Evolutionary conservation across 2,329 filamentous ascomycete species (phyloP).

Genomic region (Tolypocladium paradoxum): DNA sequence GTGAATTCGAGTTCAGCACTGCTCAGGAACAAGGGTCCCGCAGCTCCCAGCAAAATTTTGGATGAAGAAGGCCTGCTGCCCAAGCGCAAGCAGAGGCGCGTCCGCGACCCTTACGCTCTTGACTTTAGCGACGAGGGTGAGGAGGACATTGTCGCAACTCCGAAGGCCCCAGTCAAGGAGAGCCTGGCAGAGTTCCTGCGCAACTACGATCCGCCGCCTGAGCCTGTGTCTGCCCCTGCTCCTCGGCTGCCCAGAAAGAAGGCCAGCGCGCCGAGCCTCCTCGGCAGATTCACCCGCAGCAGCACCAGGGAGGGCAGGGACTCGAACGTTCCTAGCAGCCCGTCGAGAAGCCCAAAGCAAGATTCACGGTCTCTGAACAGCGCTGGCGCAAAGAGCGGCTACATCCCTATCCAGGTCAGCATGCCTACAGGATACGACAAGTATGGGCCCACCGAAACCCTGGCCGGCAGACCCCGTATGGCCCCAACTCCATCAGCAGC

Average conservation of each 20-base stretch:
- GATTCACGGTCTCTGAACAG: slow-evolving; percentile 27
- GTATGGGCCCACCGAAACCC: slow-evolving; percentile 21
- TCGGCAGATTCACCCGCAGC: slow-evolving; percentile 42
- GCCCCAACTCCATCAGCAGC: slow-evolving; percentile 18
- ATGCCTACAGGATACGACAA: slow-evolving; percentile 35
- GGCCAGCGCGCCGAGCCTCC: slow-evolving; percentile 50
- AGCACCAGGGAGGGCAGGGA: slow-evolving; percentile 12
- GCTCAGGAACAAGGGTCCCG: slow-evolving; percentile 30
- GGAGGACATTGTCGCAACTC: slow-evolving; percentile 26
- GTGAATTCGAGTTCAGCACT: slow-evolving; percentile 68
- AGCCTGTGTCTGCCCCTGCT: slow-evolving; percentile 24
- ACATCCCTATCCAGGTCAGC: slow-evolving; percentile 43
- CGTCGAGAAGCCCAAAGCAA: slow-evolving; percentile 13
- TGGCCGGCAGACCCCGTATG: slow-evolving; percentile 9
- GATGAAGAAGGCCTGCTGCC: slow-evolving; percentile 49
- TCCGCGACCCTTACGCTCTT: slow-evolving; percentile 88
- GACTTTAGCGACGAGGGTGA: slow-evolving; percentile 61
- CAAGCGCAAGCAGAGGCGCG: slow-evolving; percentile 62
- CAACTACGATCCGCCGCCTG: slow-evolving; percentile 55
- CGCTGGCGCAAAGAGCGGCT: slow-evolving; percentile 24
- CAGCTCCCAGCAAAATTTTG: slow-evolving; percentile 24
- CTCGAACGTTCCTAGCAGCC: slow-evolving; percentile 14
- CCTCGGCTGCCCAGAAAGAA: slow-evolving; percentile 48
- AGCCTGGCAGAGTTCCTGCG: slow-evolving; percentile 64
- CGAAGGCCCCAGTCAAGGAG: slow-evolving; percentile 37